Evolutionary conservation across 345 rosid species (phyloP).

Genomic region (Arabidopsis arenosa): DNA sequence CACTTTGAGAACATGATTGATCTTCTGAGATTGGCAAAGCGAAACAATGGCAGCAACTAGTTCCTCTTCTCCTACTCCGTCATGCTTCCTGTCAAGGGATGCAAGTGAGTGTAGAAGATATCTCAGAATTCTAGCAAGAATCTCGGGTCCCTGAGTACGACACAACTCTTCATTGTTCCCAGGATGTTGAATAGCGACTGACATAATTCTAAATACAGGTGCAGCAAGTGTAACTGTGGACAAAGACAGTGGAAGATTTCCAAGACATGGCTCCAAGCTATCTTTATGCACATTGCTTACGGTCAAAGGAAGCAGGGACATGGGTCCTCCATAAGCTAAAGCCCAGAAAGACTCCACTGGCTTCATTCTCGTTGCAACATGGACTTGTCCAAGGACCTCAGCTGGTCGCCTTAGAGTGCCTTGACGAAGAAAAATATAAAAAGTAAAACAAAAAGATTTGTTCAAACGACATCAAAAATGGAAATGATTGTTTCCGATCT

Average conservation of each 20-base stretch:
- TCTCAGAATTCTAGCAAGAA: slow-evolving; percentile 82
- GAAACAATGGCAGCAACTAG: slow-evolving; percentile 96
- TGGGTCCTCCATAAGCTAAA: slow-evolving; percentile 92
- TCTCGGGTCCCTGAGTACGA: slow-evolving; percentile 82
- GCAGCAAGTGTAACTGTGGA: slow-evolving; percentile 86
- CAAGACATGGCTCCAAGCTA: slow-evolving; percentile 77
- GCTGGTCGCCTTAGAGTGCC: slow-evolving; percentile 90
- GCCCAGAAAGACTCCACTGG: slow-evolving; percentile 98
- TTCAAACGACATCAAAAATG: slow-evolving; percentile 15
- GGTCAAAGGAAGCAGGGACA: slow-evolving; percentile 89
- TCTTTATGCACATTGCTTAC: slow-evolving; percentile 74
- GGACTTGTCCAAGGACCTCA: slow-evolving; percentile 99
- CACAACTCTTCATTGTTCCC: slow-evolving; percentile 89
- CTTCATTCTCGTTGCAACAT: slow-evolving; percentile 86
- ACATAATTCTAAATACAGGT: slow-evolving; percentile 81
- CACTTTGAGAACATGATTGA: slow-evolving; percentile 88
- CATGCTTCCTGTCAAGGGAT: slow-evolving; percentile 63
- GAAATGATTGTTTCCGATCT: slow-evolving; percentile 29
- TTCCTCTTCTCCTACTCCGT: slow-evolving; percentile 89
- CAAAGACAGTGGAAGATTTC: slow-evolving; percentile 59
- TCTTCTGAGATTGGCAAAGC: slow-evolving; percentile 88
- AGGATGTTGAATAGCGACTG: slow-evolving; percentile 84
- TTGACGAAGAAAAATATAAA: slow-evolving; percentile 44
- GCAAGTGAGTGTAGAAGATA: slow-evolving; percentile 87
- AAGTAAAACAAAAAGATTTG: slow-evolving; percentile 22